A percentile compares a stretch with the other conserved stretches of the same genome.
phyloP scores from a whole-genome alignment of 2,329 filamentous ascomycete species.

The Beauveria sp. region DNA sequence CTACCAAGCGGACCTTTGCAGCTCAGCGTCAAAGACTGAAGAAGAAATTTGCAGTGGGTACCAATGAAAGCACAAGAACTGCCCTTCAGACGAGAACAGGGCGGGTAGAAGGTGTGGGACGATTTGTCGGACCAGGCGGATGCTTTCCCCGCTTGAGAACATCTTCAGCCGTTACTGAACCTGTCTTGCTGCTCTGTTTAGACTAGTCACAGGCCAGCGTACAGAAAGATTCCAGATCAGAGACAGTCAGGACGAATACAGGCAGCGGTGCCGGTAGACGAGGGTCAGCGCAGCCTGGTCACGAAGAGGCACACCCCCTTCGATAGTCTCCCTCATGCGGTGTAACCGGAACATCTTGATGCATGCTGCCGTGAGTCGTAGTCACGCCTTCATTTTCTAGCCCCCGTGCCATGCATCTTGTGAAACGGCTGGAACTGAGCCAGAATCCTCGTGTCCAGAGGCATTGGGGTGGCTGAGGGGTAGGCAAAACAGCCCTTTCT shows the following conservation, averaged over 20 bases:
- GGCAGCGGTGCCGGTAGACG: neutral
- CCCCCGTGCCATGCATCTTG: neutral
- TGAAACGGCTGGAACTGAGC: neutral
- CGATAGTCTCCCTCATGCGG: neutral
- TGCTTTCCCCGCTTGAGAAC: slow-evolving; percentile 1
- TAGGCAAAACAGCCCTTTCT: neutral
- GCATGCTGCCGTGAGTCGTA: neutral
- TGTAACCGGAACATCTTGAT: neutral
- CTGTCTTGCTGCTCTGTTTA: neutral
- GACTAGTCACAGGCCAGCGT: neutral
- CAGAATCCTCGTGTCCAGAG: neutral
- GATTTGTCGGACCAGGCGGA: neutral
- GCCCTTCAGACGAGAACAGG: neutral
- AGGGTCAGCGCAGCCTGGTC: neutral
- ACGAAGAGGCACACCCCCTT: neutral
- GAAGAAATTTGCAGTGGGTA: neutral
- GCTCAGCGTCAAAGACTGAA: neutral
- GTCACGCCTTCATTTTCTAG: neutral
- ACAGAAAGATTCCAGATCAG: neutral
- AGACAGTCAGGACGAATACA: neutral
- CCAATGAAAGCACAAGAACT: neutral
- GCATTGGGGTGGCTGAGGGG: slow-evolving; percentile 1
- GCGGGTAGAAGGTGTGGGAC: neutral
- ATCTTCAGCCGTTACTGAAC: slow-evolving; percentile 6
- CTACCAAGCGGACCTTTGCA: neutral